A percentile compares a stretch with the other conserved stretches of the same genome.
Conservation (phyloP, 352 stramenopile species). For the Pythium brassicae region DNA sequence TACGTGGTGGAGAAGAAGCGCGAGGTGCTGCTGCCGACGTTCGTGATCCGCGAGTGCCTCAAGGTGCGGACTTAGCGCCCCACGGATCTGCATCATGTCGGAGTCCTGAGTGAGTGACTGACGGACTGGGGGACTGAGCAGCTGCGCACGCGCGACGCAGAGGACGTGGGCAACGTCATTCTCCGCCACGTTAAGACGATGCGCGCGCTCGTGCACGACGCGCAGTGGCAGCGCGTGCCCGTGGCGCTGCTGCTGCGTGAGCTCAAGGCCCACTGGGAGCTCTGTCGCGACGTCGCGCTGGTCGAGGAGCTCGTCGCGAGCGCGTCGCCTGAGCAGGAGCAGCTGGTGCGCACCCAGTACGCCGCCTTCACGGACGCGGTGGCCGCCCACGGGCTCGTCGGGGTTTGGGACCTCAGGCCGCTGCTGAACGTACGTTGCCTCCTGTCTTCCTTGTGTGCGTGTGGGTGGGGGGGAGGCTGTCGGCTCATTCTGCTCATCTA, state of each 20-base stretch:
- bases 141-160: constrained; percentile 51
- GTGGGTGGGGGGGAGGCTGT: too few species aligned
- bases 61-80: too few species aligned
- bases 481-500: too few species aligned
- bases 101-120: too few species aligned
- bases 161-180: constrained; percentile 56
- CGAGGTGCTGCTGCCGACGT: constrained; percentile 30
- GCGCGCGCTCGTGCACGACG: constrained; percentile 12
- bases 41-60: constrained; percentile 60
- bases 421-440: constrained; percentile 53
- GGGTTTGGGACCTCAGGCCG: constrained; percentile 62
- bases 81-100: neutral
- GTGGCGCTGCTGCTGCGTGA: constrained; percentile 53
- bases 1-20: constrained; percentile 55
- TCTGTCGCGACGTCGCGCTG: constrained; percentile 49
- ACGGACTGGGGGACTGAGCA: too few species aligned
- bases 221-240: constrained; percentile 41
- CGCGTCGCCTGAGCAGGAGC: neutral
- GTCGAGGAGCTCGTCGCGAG: constrained; percentile 43
- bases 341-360: constrained; percentile 21
- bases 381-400: constrained; percentile 21
- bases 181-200: constrained; percentile 35
- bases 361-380: constrained; percentile 29
- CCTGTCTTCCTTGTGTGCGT: too few species aligned
- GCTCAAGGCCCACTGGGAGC: constrained; percentile 50